These are phyloP conservation scores for Alternaria burnsii DNA, from an alignment of 2,329 filamentous ascomycete genomes.

Conservation along the genomic window DNA sequence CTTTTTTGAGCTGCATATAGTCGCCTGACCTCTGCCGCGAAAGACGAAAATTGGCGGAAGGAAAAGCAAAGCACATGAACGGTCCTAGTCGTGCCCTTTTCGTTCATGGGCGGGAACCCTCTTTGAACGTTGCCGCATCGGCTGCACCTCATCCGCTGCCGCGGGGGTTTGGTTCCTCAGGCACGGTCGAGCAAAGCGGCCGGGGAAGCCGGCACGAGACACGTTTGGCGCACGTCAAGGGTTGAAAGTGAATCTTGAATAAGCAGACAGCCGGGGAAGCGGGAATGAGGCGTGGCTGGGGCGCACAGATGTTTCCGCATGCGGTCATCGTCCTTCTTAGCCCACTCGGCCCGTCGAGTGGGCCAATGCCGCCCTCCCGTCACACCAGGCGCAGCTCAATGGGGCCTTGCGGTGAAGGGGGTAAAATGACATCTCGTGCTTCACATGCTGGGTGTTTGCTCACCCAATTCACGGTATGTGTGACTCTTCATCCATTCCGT, in stretches of 20 bases:
- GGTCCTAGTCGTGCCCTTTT: neutral
- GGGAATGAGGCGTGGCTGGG: slow-evolving; percentile 17
- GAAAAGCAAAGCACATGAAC: slow-evolving; percentile 11
- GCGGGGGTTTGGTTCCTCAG: slow-evolving; percentile 27
- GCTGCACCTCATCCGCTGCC: slow-evolving; percentile 32
- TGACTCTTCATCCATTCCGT: slow-evolving; percentile 26
- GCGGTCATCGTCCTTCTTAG: slow-evolving; percentile 22
- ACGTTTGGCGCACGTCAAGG: slow-evolving; percentile 28
- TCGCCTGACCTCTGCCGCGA: slow-evolving; percentile 20
- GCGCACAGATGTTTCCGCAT: slow-evolving; percentile 25
- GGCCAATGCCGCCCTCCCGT: slow-evolving; percentile 38
- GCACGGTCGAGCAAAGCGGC: slow-evolving; percentile 32
- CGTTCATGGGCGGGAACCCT: slow-evolving; percentile 28
- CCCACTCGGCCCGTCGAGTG: slow-evolving; percentile 35
- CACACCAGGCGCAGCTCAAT: slow-evolving; percentile 35
- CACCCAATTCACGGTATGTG: slow-evolving; percentile 27
- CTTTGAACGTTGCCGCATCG: slow-evolving; percentile 32
- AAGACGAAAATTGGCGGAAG: slow-evolving; percentile 3
- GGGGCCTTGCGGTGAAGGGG: slow-evolving; percentile 42
- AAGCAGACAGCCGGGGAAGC: slow-evolving; percentile 37
- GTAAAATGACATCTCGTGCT: slow-evolving; percentile 40
- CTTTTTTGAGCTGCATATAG: slow-evolving; percentile 18
- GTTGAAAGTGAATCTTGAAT: slow-evolving; percentile 22
- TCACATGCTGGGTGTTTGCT: slow-evolving; percentile 37
- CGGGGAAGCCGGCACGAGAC: slow-evolving; percentile 42